Evolutionary conservation across 495 filamentous ascomycete genomes (phyloP).

Genomic region (Penicillium maclennaniae): DNA sequence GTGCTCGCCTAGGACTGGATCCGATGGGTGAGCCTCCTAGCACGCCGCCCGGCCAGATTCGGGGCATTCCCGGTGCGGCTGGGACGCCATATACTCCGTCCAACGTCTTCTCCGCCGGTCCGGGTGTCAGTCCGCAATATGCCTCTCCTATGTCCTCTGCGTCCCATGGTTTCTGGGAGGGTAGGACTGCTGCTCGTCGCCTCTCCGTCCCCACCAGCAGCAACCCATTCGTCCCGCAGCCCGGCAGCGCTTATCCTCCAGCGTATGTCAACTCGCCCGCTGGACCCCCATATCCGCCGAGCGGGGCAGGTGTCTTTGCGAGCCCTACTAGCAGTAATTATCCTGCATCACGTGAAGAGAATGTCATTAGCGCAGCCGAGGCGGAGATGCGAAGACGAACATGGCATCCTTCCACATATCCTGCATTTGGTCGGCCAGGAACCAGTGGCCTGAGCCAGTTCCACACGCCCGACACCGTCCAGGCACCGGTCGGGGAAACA

Average conservation of each 20-base stretch:
- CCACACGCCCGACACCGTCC: slow-evolving; percentile 57
- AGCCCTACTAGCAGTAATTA: slow-evolving; percentile 72
- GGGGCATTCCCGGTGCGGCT: slow-evolving; percentile 46
- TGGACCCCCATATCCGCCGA: slow-evolving; percentile 48
- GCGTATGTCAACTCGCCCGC: slow-evolving; percentile 49
- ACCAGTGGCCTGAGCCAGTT: slow-evolving; percentile 58
- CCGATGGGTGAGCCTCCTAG: slow-evolving; percentile 46
- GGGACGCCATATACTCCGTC: slow-evolving; percentile 57
- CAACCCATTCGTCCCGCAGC: slow-evolving; percentile 70
- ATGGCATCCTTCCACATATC: slow-evolving; percentile 81
- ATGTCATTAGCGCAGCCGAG: slow-evolving; percentile 55
- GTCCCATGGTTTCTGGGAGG: slow-evolving; percentile 66
- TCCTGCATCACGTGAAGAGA: slow-evolving; percentile 62
- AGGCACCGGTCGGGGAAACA: slow-evolving; percentile 48
- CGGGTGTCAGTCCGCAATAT: slow-evolving; percentile 67
- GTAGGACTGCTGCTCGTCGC: slow-evolving; percentile 66
- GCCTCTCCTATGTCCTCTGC: slow-evolving; percentile 66
- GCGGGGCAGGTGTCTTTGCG: slow-evolving; percentile 54
- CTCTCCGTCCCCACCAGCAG: slow-evolving; percentile 75
- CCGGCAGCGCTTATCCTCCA: slow-evolving; percentile 51
- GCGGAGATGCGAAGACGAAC: slow-evolving; percentile 78
- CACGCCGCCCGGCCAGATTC: slow-evolving; percentile 46
- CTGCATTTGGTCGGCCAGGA: slow-evolving; percentile 52
- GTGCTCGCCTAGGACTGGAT: slow-evolving; percentile 61
- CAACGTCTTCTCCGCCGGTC: slow-evolving; percentile 65